These are phyloP conservation scores for Alternaria rosae DNA, from an alignment of 2,329 filamentous ascomycete genomes.

Conservation along the genomic window DNA sequence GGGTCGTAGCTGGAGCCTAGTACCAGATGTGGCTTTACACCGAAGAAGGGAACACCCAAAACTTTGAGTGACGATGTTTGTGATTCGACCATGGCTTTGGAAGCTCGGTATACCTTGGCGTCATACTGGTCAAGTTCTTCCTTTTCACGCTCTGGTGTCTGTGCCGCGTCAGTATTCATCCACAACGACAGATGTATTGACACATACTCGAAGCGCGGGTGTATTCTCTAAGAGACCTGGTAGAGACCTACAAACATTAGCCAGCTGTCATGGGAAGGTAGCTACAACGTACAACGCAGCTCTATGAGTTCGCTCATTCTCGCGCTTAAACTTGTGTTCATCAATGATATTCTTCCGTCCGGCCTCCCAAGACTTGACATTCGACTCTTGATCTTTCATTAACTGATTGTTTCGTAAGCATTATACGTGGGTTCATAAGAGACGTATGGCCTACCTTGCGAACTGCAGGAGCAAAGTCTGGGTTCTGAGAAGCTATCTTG, in stretches of 20 bases:
- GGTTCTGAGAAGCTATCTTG: slow-evolving; percentile 56
- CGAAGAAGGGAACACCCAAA: slow-evolving; percentile 54
- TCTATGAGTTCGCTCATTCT: slow-evolving; percentile 63
- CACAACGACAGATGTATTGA: too few relatives aligned
- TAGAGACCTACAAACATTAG: slow-evolving; percentile 32
- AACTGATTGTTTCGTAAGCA: slow-evolving; percentile 52
- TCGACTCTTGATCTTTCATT: slow-evolving; percentile 68
- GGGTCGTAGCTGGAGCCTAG: slow-evolving; percentile 28
- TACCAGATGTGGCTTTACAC: slow-evolving; percentile 35
- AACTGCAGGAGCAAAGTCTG: slow-evolving; percentile 50
- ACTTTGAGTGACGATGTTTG: slow-evolving; percentile 64
- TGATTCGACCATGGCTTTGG: slow-evolving; percentile 65
- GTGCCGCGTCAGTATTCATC: background rate
- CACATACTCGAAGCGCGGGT: slow-evolving; percentile 31
- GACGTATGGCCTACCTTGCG: slow-evolving; percentile 45
- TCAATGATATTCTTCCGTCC: slow-evolving; percentile 60
- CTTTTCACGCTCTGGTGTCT: slow-evolving; percentile 58
- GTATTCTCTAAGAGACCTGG: slow-evolving; percentile 36
- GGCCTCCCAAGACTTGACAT: slow-evolving; percentile 68
- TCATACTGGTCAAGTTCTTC: slow-evolving; percentile 67
- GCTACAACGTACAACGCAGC: slow-evolving; percentile 59
- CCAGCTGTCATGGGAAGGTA: background rate
- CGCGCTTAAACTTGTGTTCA: slow-evolving; percentile 60
- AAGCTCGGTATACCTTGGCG: slow-evolving; percentile 67
- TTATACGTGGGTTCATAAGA: background rate